Conservation (phyloP, 2,329 filamentous ascomycete species). For the Fusarium sp. region DNA sequence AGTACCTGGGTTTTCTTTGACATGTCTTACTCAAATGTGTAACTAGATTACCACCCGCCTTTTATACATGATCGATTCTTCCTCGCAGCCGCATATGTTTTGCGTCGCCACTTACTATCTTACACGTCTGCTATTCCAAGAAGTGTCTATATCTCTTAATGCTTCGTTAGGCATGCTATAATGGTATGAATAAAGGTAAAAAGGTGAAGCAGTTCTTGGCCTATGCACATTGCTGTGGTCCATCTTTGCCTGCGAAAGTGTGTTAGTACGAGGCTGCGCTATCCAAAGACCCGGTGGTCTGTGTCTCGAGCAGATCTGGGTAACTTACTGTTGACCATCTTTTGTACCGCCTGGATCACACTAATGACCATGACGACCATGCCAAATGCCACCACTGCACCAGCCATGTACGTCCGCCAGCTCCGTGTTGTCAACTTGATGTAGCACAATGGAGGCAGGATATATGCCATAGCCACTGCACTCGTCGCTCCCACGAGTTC, state of each 20-base stretch:
- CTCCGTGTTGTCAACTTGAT: conserved; percentile 87
- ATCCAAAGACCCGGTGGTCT: background rate
- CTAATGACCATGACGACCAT: conserved; percentile 83
- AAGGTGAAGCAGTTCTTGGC: conserved; percentile 1
- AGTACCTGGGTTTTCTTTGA: background rate
- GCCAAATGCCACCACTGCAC: conserved; percentile 81
- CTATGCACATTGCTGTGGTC: conserved; percentile 43
- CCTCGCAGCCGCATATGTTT: conserved; percentile 6
- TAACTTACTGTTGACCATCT: conserved; percentile 66
- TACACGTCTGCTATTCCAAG: conserved; percentile 17
- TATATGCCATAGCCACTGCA: conserved; percentile 93
- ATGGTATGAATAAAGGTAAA: conserved; percentile 17
- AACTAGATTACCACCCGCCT: conserved; percentile 19
- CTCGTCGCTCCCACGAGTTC: conserved; percentile 96
- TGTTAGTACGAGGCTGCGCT: conserved; percentile 25
- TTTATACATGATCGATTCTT: conserved; percentile 21
- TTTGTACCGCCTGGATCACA: conserved; percentile 75
- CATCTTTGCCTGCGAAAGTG: conserved; percentile 39
- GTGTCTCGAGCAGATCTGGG: background rate
- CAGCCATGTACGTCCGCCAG: conserved; percentile 78
- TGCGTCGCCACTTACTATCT: conserved; percentile 13
- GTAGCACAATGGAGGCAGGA: conserved; percentile 93
- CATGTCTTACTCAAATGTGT: conserved; percentile 3
- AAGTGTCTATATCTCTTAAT: conserved; percentile 35
- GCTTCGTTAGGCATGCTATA: conserved; percentile 23